phyloP scores from a whole-genome alignment of 495 filamentous ascomycete genomes.

The Pyrenopolyporus hunteri region DNA sequence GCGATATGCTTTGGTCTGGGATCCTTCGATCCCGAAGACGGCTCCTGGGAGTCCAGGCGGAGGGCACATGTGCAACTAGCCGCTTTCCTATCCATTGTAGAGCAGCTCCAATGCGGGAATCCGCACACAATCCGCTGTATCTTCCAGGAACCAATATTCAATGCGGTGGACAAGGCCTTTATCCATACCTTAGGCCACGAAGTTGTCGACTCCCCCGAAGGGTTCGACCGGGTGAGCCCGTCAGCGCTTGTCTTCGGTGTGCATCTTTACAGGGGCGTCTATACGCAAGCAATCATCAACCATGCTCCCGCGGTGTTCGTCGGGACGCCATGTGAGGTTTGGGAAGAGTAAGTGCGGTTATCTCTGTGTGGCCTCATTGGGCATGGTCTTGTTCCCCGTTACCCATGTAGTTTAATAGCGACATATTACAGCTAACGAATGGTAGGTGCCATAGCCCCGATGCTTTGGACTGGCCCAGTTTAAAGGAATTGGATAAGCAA shows the following conservation, averaged over 20 bases:
- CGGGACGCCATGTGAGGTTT: slow-evolving; percentile 48
- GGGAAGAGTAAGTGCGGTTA: slow-evolving; percentile 43
- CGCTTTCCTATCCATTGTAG: slow-evolving; percentile 62
- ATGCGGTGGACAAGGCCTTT: slow-evolving; percentile 62
- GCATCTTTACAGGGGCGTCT: slow-evolving; percentile 61
- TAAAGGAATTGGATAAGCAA: slow-evolving; percentile 40
- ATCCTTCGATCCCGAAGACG: slow-evolving; percentile 50
- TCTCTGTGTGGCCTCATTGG: background rate
- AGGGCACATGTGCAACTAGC: slow-evolving; percentile 63
- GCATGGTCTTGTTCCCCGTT: too few species aligned
- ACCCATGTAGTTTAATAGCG: background rate
- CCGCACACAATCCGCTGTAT: slow-evolving; percentile 48
- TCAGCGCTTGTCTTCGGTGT: slow-evolving; percentile 61
- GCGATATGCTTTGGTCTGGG: slow-evolving; percentile 55
- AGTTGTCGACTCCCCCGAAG: slow-evolving; percentile 63
- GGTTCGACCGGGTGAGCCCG: slow-evolving; percentile 58
- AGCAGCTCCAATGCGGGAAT: slow-evolving; percentile 40
- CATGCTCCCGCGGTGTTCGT: slow-evolving; percentile 49
- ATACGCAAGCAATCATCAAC: slow-evolving; percentile 44
- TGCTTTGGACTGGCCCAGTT: slow-evolving; percentile 7
- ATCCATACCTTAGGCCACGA: slow-evolving; percentile 58
- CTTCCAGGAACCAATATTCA: slow-evolving; percentile 78
- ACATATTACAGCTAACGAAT: slow-evolving; percentile 2
- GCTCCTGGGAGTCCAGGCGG: slow-evolving; percentile 40
- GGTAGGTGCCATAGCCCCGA: slow-evolving; percentile 12